Evolutionary conservation across 2,329 filamentous ascomycete species (phyloP).

Genomic region (Neofusicoccum parvum): DNA sequence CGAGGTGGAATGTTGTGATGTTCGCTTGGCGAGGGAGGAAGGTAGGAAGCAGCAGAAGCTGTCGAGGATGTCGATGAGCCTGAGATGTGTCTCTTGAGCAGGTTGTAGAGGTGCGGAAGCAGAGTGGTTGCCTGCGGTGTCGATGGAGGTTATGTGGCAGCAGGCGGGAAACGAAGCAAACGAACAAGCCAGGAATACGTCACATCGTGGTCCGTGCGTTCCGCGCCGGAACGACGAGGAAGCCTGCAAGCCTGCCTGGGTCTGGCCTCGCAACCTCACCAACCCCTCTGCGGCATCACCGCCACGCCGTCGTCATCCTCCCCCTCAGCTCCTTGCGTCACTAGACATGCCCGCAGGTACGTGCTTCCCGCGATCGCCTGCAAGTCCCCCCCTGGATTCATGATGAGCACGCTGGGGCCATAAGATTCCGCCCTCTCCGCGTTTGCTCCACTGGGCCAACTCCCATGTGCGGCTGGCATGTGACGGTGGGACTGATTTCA

Average conservation of each 20-base stretch:
- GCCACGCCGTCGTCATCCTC: slow-evolving; percentile 12
- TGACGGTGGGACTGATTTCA: slow-evolving; percentile 6
- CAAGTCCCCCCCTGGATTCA: neutral
- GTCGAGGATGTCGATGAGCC: neutral
- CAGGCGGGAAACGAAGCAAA: slow-evolving; percentile 6
- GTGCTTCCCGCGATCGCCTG: slow-evolving; percentile 7
- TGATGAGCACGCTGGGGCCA: slow-evolving; percentile 23
- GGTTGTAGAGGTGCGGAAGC: neutral
- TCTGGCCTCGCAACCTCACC: neutral
- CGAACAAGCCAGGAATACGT: slow-evolving; percentile 17
- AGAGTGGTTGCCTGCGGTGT: slow-evolving; percentile 5
- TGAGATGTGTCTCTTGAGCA: neutral
- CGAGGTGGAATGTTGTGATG: neutral
- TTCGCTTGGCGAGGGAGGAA: neutral
- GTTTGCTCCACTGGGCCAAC: neutral
- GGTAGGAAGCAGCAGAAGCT: slow-evolving; percentile 30
- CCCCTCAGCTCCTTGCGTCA: slow-evolving; percentile 5
- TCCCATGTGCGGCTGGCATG: slow-evolving; percentile 3
- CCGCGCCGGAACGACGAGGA: slow-evolving; percentile 3
- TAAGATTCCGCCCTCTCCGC: slow-evolving; percentile 12
- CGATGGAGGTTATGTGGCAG: slow-evolving; percentile 17
- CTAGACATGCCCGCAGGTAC: neutral
- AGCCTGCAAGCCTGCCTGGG: neutral
- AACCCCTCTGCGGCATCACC: neutral
- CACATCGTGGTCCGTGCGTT: slow-evolving; percentile 13